These are phyloP conservation scores for Canavalia gladiata DNA, from an alignment of 306 rosid genomes.

Conservation along the genomic window DNA sequence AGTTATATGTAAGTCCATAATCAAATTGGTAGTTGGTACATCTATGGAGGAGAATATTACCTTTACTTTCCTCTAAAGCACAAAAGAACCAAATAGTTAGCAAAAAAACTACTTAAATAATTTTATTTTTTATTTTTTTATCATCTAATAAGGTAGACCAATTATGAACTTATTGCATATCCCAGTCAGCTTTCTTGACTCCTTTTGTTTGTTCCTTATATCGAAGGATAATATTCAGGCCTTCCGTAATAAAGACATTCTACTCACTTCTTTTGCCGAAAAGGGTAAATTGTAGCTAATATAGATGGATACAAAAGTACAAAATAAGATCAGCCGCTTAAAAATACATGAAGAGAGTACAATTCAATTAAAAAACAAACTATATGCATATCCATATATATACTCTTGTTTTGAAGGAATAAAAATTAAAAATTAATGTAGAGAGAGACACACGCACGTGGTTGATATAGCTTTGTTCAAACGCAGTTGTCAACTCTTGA, in stretches of 20 bases:
- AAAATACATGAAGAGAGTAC: background rate
- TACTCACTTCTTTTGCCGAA: conserved; percentile 24
- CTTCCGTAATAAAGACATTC: conserved; percentile 14
- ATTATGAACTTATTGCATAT: conserved; percentile 37
- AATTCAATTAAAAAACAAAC: background rate
- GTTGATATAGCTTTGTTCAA: background rate
- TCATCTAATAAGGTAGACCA: background rate
- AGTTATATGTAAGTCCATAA: background rate
- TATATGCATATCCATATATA: background rate
- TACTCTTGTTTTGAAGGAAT: background rate
- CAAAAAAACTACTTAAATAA: background rate
- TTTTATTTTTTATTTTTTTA: conserved; percentile 6
- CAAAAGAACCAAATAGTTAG: conserved; percentile 25
- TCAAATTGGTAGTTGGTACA: background rate
- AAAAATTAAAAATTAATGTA: background rate
- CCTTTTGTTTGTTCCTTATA: conserved; percentile 39
- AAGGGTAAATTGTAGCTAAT: background rate
- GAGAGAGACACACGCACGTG: conserved; percentile 13
- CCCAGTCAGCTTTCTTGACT: conserved; percentile 23
- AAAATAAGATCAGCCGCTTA: conserved; percentile 15
- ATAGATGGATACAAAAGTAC: background rate
- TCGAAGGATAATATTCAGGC: conserved; percentile 41
- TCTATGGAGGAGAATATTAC: conserved; percentile 2
- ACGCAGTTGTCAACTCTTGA: conserved; percentile 10
- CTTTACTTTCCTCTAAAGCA: background rate